Base-by-base conservation (phyloP, 768 basidiomycete species). In the Boletellus ananiceps region DNA sequence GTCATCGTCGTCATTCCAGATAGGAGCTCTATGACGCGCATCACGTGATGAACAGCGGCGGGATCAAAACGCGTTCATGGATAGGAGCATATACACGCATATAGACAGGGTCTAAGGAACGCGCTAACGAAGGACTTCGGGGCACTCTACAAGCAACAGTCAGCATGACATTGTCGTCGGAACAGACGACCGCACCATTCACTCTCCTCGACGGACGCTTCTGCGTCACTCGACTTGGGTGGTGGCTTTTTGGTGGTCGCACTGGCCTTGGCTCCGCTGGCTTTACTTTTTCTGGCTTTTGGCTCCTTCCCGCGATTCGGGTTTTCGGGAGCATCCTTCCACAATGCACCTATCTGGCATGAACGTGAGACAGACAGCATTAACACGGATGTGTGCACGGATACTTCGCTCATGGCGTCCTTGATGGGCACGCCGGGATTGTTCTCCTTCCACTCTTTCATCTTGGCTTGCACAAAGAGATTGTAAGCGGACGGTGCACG, bases 301-400 rank as follows among this genome's bases (percentile, higher is more conserved):
- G 71, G 60, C 15, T 74, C 75, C 50, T 79, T 73, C 16, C 81
- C 82, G 21, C 80, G 76, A 51, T 81, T 83, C 1, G 83, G 82
- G 59, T 84, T 84, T 59, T 82, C 81, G 1, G 79, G 79, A 0
- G 82, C 73, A 48, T 81, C 74, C 39, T 68, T 73, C 83, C 83
- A 84, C 47, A 79, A 47, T 1, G 61, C 68, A 5, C 75, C 81
- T 52, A 84, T 80, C 83, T 84, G 54, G 1, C 15, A 34, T 2
- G 16, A 19, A 23, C 5, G 35, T 63, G 46, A 59, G 53, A 44
- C 13, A n/a, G 11, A 40, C 8, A 14, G 13, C 29, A 43, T 29
- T 9, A 8, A 13, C 32, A 21, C 18, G 39, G n/a, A 49, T 48
- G 44, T 56, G 45, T 37, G 52, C 40, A 50, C 60, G 39, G 23